phyloP scores from a whole-genome alignment of 192 early-diverging fungal genomes.

The Phlyctochytrium planicorne region DNA sequence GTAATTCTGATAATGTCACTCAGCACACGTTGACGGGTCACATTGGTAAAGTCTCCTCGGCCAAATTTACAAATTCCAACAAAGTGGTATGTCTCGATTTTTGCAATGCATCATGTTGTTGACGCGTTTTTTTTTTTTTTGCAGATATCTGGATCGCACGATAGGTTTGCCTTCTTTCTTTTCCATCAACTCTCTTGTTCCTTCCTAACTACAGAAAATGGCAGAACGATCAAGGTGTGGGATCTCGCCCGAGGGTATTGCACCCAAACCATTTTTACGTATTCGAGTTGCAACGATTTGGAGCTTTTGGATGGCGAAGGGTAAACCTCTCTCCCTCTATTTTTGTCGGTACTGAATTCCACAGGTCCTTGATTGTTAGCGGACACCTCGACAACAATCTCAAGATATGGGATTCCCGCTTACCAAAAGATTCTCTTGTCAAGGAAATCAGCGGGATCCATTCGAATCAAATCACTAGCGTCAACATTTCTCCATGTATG shows the following conservation, averaged over 20 bases:
- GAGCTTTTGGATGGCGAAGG: constrained; percentile 75
- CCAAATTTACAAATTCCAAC: constrained; percentile 79
- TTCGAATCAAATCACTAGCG: constrained; percentile 84
- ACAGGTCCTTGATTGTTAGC: constrained; percentile 74
- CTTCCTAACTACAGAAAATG: background rate
- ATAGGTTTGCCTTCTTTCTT: constrained; percentile 26
- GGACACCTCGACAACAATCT: constrained; percentile 94
- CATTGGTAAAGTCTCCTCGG: constrained; percentile 87
- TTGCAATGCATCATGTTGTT: constrained; percentile 1
- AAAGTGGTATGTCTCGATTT: constrained; percentile 62
- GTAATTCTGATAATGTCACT: constrained; percentile 12
- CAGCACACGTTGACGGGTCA: constrained; percentile 94
- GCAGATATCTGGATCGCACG: constrained; percentile 88
- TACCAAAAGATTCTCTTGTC: constrained; percentile 75
- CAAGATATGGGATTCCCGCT: constrained; percentile 86
- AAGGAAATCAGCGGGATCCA: constrained; percentile 86
- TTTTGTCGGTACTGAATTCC: background rate
- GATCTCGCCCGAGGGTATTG: constrained; percentile 89
- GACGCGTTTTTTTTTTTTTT: too few relatives aligned
- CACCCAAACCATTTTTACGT: constrained; percentile 83
- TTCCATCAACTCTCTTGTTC: background rate
- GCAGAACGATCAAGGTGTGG: constrained; percentile 92
- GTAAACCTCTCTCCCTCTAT: constrained; percentile 17
- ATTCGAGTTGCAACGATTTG: constrained; percentile 94
- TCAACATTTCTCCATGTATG: constrained; percentile 72